Base-by-base conservation (phyloP, 192 early-diverging fungal genomes). In the Umbelopsis sp. region DNA sequence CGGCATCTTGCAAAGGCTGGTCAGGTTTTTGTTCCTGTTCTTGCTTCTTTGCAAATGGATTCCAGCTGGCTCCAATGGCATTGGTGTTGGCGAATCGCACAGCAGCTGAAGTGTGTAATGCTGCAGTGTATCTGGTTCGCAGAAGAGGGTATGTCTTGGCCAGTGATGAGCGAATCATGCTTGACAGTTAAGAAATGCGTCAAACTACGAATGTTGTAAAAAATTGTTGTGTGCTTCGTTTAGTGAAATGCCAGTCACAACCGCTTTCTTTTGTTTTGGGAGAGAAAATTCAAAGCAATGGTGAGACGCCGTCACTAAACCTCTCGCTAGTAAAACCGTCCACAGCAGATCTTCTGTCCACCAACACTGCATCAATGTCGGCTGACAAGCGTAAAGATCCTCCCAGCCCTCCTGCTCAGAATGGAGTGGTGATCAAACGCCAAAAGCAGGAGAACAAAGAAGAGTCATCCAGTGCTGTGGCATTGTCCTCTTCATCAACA, bases 1-100 rank as follows among this genome's bases (percentile, higher is more conserved):
- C 55, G 15, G 55, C 55, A 35, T 61, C 33, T n/a, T 61, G 55
- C 25, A 61, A 35, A 18, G 27, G 25, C n/a, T 61, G 55, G 55
- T 61, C 55, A n/a, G 25, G 55, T 16, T 61, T 61, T 33, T 27
- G 55, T 35, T 61, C 55, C 27, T 61, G 27, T 35, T 33, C 27
- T n/a, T 61, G 55, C 27, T 61, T 61, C 30, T 61, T 61, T 37
- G 55, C 55, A 61, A 61, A 61, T 8, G 55, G 55, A 61, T 61
- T 61, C 55, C 55, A 61, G 4, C 16, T 35, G 30, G 5, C 25
- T 16, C 27, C 25, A 15, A 18, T 30, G 0, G 27, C 55, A 13
- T 6, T 41, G 10, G 55, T 35, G 27, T 61, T 61, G 23, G 18
- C 55, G 7, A 61, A 37, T 61, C 55, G 55, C 55, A 22, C 27